phyloP scores from a whole-genome alignment of 441 rosid genomes.

The Aquilaria agallochum region DNA sequence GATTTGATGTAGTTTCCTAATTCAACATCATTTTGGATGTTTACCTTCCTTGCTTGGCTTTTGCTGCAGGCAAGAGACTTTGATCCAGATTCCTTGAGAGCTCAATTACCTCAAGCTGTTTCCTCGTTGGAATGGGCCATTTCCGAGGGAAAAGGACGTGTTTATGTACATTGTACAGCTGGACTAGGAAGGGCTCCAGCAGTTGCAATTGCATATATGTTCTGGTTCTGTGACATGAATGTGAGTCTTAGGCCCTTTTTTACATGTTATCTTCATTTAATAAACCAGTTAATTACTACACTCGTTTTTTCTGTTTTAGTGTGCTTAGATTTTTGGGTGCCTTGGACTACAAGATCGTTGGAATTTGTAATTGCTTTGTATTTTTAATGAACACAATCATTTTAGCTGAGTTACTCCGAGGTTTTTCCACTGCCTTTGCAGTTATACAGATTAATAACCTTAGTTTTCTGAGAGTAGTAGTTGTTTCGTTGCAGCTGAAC shows the following conservation, averaged over 20 bases:
- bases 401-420: not conserved
- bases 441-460: too few species aligned
- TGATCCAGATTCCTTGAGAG: slow-evolving; percentile 81
- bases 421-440: not conserved
- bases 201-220: slow-evolving; percentile 74
- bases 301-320: not conserved
- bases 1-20: not conserved
- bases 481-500: slow-evolving; percentile 42
- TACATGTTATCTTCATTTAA: not conserved
- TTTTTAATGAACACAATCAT: too few species aligned
- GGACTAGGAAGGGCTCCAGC: slow-evolving; percentile 97
- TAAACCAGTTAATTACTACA: too few species aligned
- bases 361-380: too few species aligned
- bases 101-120: slow-evolving; percentile 71
- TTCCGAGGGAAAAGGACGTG: slow-evolving; percentile 74
- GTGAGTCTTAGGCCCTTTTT: slow-evolving; percentile 34
- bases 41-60: not conserved
- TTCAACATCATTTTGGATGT: not conserved
- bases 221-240: slow-evolving; percentile 68
- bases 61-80: slow-evolving; percentile 70
- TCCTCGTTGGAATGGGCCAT: slow-evolving; percentile 84
- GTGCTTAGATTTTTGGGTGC: not conserved
- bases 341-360: not conserved
- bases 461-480: too few species aligned
- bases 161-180: slow-evolving; percentile 87